Percentiles rank a stretch among this genome's conserved stretches.
Conservation (phyloP, 2,329 filamentous ascomycete genomes). For the Metarhizium brunneum region DNA sequence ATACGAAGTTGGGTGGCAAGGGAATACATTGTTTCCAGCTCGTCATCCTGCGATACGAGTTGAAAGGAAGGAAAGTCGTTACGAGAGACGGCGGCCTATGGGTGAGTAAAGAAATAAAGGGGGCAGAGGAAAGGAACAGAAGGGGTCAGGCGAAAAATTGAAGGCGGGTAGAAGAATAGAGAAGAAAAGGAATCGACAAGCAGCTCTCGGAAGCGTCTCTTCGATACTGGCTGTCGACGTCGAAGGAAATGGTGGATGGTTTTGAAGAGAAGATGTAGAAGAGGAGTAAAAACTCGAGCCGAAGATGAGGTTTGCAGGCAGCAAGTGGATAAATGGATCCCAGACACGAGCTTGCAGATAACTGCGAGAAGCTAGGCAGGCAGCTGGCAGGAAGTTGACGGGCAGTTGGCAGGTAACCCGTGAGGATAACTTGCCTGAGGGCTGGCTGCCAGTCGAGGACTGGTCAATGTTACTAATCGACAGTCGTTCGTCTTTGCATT, state of each 20-base stretch:
- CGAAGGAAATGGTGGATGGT: not conserved
- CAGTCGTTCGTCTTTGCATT: no score
- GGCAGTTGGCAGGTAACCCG: no score
- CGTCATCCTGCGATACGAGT: constrained; percentile 7
- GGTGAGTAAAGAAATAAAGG: not conserved
- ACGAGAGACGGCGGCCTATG: not conserved
- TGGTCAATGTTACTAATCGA: no score
- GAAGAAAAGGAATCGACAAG: not conserved
- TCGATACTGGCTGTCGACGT: not conserved
- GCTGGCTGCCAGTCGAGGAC: not conserved
- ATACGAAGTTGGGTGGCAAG: constrained; percentile 1
- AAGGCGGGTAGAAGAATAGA: not conserved
- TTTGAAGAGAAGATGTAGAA: not conserved
- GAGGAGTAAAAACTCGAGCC: not conserved
- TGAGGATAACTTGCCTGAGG: constrained; percentile 1
- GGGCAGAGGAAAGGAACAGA: not conserved
- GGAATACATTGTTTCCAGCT: not conserved
- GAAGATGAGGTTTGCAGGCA: not conserved
- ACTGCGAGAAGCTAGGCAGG: not conserved
- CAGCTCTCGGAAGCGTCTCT: not conserved
- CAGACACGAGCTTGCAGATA: not conserved
- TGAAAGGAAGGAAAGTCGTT: constrained; percentile 10
- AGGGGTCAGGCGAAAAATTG: not conserved
- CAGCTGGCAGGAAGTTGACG: not conserved
- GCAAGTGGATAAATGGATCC: constrained; percentile 1